Percentiles rank a stretch among this genome's conserved stretches.
Conservation (phyloP, 1,139 yeast species). For the Suhomyces terraborum region DNA sequence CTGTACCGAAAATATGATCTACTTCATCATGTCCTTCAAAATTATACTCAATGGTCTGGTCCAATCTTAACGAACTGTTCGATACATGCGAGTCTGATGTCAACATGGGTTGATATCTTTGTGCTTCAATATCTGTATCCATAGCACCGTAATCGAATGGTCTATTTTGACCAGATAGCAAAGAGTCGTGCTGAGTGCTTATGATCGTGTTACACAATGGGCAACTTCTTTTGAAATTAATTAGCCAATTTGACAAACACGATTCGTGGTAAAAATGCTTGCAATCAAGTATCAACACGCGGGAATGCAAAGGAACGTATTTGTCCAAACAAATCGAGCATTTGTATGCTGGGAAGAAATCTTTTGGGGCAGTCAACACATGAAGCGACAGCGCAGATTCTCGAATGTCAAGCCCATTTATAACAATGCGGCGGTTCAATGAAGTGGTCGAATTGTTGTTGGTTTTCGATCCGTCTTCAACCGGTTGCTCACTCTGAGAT, state of each 20-base stretch:
- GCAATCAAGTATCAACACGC: conserved; percentile 45
- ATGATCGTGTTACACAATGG: conserved; percentile 43
- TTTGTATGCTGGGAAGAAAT: conserved; percentile 44
- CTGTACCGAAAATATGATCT: conserved; percentile 8
- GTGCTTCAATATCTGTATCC: conserved; percentile 13
- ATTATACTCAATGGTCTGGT: conserved; percentile 1
- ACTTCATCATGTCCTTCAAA: conserved; percentile 1
- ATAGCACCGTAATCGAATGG: conserved; percentile 12
- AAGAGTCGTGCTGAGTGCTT: conserved; percentile 8
- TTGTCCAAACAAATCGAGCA: conserved; percentile 51
- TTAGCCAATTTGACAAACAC: conserved; percentile 50
- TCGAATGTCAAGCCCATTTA: conserved; percentile 39
- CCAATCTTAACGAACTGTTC: not conserved
- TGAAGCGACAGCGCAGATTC: conserved; percentile 22
- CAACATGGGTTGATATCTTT: not conserved
- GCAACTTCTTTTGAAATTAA: conserved; percentile 47
- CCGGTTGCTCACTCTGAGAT: conserved; percentile 9
- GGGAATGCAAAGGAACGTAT: conserved; percentile 39
- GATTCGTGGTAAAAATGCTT: conserved; percentile 48
- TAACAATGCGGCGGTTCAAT: conserved; percentile 22
- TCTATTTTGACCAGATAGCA: conserved; percentile 25
- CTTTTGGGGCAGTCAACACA: conserved; percentile 35
- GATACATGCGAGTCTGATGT: not conserved
- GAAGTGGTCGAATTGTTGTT: conserved; percentile 27
- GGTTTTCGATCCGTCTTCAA: conserved; percentile 10